Evolutionary conservation across 371 early-diverging fungal species (phyloP).

Genomic region (Entomophthora muscae): DNA sequence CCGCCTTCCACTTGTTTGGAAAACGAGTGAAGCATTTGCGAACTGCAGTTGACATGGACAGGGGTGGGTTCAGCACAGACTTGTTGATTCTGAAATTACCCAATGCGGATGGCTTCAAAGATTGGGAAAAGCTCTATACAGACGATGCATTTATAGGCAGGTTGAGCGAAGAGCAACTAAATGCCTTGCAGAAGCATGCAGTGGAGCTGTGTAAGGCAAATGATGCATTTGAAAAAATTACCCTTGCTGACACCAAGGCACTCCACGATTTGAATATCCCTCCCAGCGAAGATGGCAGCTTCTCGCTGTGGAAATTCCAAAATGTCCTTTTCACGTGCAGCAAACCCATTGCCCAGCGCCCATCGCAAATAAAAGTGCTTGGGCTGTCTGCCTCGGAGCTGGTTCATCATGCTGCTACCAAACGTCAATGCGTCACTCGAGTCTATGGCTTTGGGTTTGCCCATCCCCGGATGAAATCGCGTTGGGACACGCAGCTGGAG

Average conservation of each 20-base stretch:
- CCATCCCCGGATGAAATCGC: neutral
- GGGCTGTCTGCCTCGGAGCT: neutral
- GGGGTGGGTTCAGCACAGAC: neutral
- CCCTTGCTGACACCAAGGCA: neutral
- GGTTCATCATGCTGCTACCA: neutral
- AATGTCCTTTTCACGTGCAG: neutral
- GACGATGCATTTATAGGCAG: neutral
- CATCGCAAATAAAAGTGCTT: neutral
- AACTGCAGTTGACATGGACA: neutral
- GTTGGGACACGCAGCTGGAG: slow-evolving; percentile 21
- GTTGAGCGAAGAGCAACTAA: neutral
- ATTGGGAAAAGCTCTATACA: neutral
- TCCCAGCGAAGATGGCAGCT: neutral
- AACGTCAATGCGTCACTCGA: slow-evolving; percentile 2
- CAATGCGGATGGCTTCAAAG: neutral
- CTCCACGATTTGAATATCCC: neutral
- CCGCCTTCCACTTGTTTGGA: neutral
- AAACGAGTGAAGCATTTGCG: neutral
- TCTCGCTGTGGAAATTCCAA: neutral
- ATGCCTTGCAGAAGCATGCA: neutral
- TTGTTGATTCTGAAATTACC: neutral
- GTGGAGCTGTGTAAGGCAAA: neutral
- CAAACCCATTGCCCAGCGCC: neutral
- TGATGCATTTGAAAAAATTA: neutral
- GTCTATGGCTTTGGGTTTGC: neutral